These are phyloP conservation scores for Phialocephala subalpina DNA, from an alignment of 2,329 filamentous ascomycete species.

Conservation along the genomic window DNA sequence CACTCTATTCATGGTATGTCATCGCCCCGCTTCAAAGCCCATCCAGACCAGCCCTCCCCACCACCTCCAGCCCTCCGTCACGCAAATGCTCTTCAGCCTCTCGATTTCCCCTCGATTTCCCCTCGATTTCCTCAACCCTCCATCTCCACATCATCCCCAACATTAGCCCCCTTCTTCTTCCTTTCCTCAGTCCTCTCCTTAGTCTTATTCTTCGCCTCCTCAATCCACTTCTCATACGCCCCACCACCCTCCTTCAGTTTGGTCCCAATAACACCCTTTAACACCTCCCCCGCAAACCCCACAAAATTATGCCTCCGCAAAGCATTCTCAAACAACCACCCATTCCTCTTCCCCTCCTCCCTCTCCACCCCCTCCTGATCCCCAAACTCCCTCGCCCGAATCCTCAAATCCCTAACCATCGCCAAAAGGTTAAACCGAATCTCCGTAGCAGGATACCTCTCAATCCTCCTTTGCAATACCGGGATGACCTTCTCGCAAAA, in stretches of 20 bases:
- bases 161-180: slow-evolving; percentile 37
- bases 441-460: slow-evolving; percentile 84
- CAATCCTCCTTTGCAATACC: slow-evolving; percentile 86
- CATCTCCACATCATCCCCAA: slow-evolving; percentile 42
- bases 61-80: neutral
- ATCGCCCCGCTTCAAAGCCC: slow-evolving; percentile 21
- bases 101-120: too few relatives aligned
- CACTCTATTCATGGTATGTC: slow-evolving; percentile 22
- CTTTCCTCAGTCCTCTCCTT: slow-evolving; percentile 46
- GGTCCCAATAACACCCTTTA: slow-evolving; percentile 81
- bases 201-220: slow-evolving; percentile 68
- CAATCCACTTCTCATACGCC: slow-evolving; percentile 77
- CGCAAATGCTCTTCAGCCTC: neutral
- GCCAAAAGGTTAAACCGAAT: slow-evolving; percentile 97
- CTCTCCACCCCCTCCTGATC: slow-evolving; percentile 80
- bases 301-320: slow-evolving; percentile 94
- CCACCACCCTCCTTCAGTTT: slow-evolving; percentile 74
- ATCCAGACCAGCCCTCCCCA: neutral
- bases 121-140: slow-evolving; percentile 36
- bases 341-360: slow-evolving; percentile 83
- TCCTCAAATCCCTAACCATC: slow-evolving; percentile 84
- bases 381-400: slow-evolving; percentile 80
- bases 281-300: slow-evolving; percentile 88
- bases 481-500: slow-evolving; percentile 85
- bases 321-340: slow-evolving; percentile 96